Percentiles rank a stretch among this genome's conserved stretches.
Conservation (phyloP, 306 rosid species). For the Glycyrrhiza uralensis region DNA sequence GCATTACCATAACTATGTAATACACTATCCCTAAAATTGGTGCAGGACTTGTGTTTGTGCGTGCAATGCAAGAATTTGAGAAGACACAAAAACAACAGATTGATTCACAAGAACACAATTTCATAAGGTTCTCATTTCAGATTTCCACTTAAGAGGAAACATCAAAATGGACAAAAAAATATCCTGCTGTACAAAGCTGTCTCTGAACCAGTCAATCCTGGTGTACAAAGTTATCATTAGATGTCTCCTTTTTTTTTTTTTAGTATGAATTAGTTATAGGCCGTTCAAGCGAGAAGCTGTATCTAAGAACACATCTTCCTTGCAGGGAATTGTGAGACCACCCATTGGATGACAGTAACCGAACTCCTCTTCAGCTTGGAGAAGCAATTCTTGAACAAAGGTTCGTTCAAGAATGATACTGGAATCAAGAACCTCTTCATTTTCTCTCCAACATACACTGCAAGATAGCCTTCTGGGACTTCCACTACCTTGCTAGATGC, state of each 20-base stretch:
- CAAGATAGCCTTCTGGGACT: constrained; percentile 43
- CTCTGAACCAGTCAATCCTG: constrained; percentile 7
- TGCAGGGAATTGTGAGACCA: constrained; percentile 46
- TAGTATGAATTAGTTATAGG: background rate
- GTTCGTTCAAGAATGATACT: constrained; percentile 31
- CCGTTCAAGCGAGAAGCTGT: constrained; percentile 21
- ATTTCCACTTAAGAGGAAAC: background rate
- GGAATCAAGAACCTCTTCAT: constrained; percentile 43
- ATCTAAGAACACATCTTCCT: constrained; percentile 32
- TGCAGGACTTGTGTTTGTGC: background rate
- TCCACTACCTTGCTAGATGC: background rate
- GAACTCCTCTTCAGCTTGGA: constrained; percentile 43
- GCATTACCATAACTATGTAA: background rate
- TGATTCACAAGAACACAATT: background rate
- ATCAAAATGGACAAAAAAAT: background rate
- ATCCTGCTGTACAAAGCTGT: background rate
- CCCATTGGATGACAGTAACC: constrained; percentile 47
- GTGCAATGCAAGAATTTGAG: background rate
- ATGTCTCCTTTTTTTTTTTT: background rate
- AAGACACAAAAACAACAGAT: background rate
- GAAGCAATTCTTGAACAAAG: constrained; percentile 37
- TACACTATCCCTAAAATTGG: background rate
- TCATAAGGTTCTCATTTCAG: background rate
- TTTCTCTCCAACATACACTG: constrained; percentile 50
- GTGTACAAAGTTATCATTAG: background rate